Evolutionary conservation across 805 yeast genomes (phyloP), one percentile per base, ranked within the genome.

Genomic region (Starmera caribaea): DNA sequence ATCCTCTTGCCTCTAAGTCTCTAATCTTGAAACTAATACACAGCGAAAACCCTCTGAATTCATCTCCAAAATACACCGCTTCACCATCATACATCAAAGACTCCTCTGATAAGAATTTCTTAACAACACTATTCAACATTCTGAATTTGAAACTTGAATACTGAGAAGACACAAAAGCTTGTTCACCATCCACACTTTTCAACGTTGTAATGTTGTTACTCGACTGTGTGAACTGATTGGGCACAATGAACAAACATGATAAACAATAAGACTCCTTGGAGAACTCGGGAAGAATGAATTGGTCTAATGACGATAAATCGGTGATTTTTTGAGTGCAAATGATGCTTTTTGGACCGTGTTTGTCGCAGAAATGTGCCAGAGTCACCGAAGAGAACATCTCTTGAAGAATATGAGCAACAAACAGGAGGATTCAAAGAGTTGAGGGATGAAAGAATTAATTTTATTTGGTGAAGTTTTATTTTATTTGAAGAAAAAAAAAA

Each of bases 351-450:
- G 90, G 89, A 0, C 90, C 90, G 53, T 82, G 89, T 16, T 76
- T 69, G 57, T 82, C 90, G 56, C 90, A 82, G 56, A 82, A 82
- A 53, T 82, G 90, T 0, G 86, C 80, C 36, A 82, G 54, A 16
- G 82, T 66, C 9, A 76, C 58, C 10, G 71, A 70, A 51, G 62
- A 73, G 32, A 68, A 61, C 28, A 54, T 50, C 65, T 60, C 14
- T 8, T 30, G 24, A 4, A n/a, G n/a, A n/a, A n/a, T n/a, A n/a
- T n/a, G n/a, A n/a, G n/a, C n/a, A n/a, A n/a, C n/a, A n/a, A n/a
- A n/a, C n/a, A n/a, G n/a, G n/a, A n/a, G n/a, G n/a, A n/a, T n/a
- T n/a, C n/a, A n/a, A n/a, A n/a, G n/a, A n/a, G n/a, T n/a, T n/a
- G n/a, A n/a, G n/a, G n/a, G n/a, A n/a, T n/a, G n/a, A n/a, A n/a